phyloP scores from a whole-genome alignment of 768 basidiomycete species.

The Mycena rosella region DNA sequence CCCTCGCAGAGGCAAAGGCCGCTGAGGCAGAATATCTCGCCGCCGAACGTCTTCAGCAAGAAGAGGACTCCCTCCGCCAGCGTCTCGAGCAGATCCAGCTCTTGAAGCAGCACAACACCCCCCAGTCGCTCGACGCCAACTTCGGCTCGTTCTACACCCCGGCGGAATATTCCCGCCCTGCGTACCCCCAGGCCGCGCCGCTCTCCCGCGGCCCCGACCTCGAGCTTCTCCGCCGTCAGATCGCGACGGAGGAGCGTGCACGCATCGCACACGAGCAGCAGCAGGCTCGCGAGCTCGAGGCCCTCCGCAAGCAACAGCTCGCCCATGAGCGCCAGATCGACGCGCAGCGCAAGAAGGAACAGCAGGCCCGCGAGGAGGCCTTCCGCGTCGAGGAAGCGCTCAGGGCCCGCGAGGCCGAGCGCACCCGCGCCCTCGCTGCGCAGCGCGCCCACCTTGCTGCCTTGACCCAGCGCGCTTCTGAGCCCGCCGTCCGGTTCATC shows the following conservation, averaged over 20 bases:
- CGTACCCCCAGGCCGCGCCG: background rate
- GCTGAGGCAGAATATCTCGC: constrained; percentile 55
- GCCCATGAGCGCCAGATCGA: constrained; percentile 8
- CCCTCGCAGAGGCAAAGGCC: constrained; percentile 51
- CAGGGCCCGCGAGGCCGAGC: constrained; percentile 27
- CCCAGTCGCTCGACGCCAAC: background rate
- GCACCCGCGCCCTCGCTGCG: constrained; percentile 22
- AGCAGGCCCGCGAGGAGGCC: constrained; percentile 19
- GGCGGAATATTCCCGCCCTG: too few relatives aligned
- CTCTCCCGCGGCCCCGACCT: constrained; percentile 19
- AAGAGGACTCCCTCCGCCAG: constrained; percentile 47
- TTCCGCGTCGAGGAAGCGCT: constrained; percentile 20
- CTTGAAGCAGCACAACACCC: constrained; percentile 29
- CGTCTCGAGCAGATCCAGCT: constrained; percentile 42
- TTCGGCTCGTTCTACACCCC: constrained; percentile 13
- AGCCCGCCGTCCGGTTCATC: constrained; percentile 16
- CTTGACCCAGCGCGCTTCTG: constrained; percentile 11
- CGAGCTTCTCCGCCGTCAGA: constrained; percentile 29
- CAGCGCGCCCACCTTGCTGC: constrained; percentile 24
- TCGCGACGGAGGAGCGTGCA: constrained; percentile 30
- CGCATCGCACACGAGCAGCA: constrained; percentile 33
- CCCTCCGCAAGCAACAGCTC: constrained; percentile 31
- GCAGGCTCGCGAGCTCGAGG: constrained; percentile 32
- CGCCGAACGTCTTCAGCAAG: constrained; percentile 47
- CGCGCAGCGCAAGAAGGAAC: constrained; percentile 13